phyloP scores from a whole-genome alignment of 805 yeast species.

The Cephaloascus fragrans region DNA sequence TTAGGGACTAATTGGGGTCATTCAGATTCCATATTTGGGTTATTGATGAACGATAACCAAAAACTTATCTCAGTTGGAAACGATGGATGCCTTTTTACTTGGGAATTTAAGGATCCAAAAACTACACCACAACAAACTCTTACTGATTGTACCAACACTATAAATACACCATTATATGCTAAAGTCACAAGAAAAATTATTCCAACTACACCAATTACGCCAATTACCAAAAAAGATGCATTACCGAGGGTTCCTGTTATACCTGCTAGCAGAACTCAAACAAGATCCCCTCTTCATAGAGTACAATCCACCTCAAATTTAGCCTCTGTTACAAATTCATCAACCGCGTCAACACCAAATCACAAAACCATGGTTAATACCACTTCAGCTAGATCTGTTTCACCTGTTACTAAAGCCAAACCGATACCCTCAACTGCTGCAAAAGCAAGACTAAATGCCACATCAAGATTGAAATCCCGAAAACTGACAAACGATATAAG shows the following conservation, averaged over 20 bases:
- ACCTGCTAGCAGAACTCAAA: not conserved
- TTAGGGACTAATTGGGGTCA: slow-evolving; percentile 52
- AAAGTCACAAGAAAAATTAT: slow-evolving; percentile 24
- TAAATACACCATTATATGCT: slow-evolving; percentile 10
- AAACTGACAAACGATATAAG: no score
- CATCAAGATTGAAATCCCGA: not conserved
- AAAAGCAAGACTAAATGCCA: not conserved
- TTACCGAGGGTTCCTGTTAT: not conserved
- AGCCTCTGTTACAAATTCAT: slow-evolving; percentile 3
- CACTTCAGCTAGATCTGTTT: slow-evolving; percentile 3
- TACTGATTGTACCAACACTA: slow-evolving; percentile 1
- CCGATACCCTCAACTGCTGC: slow-evolving; percentile 4
- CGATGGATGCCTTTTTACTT: slow-evolving; percentile 46
- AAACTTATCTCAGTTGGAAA: slow-evolving; percentile 33
- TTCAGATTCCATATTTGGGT: slow-evolving; percentile 38
- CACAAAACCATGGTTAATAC: not conserved
- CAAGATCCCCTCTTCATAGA: not conserved
- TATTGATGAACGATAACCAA: slow-evolving; percentile 14
- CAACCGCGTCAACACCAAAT: not conserved
- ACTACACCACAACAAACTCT: not conserved
- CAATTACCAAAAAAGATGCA: no score
- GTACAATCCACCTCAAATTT: slow-evolving; percentile 2
- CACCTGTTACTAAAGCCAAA: slow-evolving; percentile 3
- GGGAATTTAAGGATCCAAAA: slow-evolving; percentile 19
- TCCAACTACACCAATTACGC: slow-evolving; percentile 7